Evolutionary conservation across 305 asterid genomes (phyloP).

Genomic region (Fraxinus paxiana): DNA sequence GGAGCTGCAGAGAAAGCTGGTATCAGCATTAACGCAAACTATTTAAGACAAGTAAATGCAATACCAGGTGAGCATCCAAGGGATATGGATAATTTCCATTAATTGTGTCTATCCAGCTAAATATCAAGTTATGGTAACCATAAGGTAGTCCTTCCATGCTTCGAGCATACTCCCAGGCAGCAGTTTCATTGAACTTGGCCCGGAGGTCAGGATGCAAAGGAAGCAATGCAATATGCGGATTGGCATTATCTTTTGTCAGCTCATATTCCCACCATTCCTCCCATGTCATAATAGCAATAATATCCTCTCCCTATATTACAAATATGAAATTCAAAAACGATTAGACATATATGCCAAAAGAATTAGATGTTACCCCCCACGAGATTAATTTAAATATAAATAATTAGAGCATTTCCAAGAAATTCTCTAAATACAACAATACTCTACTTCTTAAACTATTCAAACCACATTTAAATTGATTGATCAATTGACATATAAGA

Average conservation of each 20-base stretch:
- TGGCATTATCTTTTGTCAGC: constrained; percentile 68
- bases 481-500: background rate
- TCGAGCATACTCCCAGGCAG: constrained; percentile 92
- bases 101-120: constrained; percentile 94
- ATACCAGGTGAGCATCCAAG: constrained; percentile 89
- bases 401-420: background rate
- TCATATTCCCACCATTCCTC: constrained; percentile 95
- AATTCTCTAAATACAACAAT: background rate
- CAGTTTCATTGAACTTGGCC: constrained; percentile 74
- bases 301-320: constrained; percentile 65
- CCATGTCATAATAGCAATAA: constrained; percentile 85
- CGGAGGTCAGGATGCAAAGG: constrained; percentile 79
- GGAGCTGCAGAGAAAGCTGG: background rate
- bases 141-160: constrained; percentile 81
- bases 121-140: constrained; percentile 92
- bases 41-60: constrained; percentile 5
- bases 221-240: constrained; percentile 90
- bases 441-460: background rate
- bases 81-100: constrained; percentile 81
- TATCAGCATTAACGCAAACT: background rate
- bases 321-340: background rate
- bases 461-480: background rate
- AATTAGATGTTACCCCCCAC: background rate
- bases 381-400: background rate
- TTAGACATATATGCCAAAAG: background rate